Evolutionary conservation across 306 rosid species (phyloP).

Genomic region (Nissolia schottii): DNA sequence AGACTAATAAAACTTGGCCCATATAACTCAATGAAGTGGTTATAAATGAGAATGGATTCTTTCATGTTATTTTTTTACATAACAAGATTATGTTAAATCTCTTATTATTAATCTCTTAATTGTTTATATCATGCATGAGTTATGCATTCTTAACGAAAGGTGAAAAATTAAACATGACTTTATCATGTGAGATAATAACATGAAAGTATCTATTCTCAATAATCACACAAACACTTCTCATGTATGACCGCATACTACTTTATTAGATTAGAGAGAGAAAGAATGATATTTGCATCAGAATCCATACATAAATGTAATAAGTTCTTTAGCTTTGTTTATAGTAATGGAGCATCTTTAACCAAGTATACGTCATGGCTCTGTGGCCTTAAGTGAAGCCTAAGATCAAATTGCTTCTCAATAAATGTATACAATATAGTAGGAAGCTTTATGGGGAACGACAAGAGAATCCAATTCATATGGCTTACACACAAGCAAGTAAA

Average conservation of each 20-base stretch:
- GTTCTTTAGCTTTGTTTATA: conserved; percentile 15
- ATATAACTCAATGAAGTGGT: no score
- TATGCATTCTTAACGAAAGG: no score
- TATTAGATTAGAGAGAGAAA: conserved; percentile 10
- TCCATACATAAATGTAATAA: conserved; percentile 23
- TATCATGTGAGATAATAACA: no score
- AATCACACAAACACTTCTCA: no score
- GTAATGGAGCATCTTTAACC: conserved; percentile 45
- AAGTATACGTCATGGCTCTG: conserved; percentile 42
- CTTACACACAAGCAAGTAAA: conserved; percentile 54
- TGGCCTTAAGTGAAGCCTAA: conserved; percentile 32
- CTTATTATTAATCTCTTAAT: no score
- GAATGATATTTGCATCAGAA: conserved; percentile 43
- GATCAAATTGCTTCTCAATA: conserved; percentile 27
- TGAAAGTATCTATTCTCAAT: no score
- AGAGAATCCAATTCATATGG: conserved; percentile 68
- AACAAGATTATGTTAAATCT: no score
- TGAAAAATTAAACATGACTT: no score
- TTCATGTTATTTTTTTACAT: no score
- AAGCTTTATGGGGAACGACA: conserved; percentile 51
- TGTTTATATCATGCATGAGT: no score
- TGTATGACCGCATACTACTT: background rate
- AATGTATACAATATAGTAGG: background rate
- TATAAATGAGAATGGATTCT: no score
- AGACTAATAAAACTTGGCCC: no score